phyloP scores from a whole-genome alignment of 2,329 filamentous ascomycete genomes.

The Colletotrichum tropicale region DNA sequence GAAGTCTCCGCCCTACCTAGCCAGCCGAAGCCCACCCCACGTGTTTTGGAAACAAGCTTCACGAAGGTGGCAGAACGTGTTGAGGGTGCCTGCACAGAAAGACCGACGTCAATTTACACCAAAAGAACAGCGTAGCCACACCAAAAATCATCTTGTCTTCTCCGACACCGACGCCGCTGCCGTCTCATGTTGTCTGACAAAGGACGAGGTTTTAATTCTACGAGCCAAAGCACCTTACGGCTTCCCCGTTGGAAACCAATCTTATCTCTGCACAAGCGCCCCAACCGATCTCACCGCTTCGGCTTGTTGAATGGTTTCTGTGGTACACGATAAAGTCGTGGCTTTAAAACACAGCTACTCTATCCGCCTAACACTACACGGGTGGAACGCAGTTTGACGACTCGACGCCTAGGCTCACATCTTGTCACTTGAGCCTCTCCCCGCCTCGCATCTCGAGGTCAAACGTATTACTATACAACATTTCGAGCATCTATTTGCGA shows the following conservation, averaged over 20 bases:
- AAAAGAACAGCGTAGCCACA: not conserved
- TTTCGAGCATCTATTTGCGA: not conserved
- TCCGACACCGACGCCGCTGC: not conserved
- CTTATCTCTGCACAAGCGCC: not conserved
- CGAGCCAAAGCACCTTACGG: not conserved
- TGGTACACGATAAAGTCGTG: not conserved
- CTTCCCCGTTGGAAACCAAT: not conserved
- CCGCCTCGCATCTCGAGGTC: not conserved
- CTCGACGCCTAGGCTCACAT: not conserved
- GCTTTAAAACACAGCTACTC: not conserved
- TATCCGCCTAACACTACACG: not conserved
- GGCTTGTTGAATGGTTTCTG: not conserved
- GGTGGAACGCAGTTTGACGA: not conserved
- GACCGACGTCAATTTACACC: not conserved
- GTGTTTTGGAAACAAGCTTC: not conserved
- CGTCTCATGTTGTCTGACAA: not conserved
- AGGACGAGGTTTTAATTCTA: not conserved
- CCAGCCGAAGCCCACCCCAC: not conserved
- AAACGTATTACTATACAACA: not conserved
- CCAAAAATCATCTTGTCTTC: not conserved
- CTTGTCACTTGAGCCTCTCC: not conserved
- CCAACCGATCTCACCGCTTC: conserved; percentile 2
- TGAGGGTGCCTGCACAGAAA: not conserved
- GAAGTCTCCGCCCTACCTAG: not conserved
- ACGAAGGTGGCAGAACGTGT: not conserved